These are phyloP conservation scores for Solanum pinnatisectum DNA, from an alignment of 257 asterid species.

Conservation along the genomic window DNA sequence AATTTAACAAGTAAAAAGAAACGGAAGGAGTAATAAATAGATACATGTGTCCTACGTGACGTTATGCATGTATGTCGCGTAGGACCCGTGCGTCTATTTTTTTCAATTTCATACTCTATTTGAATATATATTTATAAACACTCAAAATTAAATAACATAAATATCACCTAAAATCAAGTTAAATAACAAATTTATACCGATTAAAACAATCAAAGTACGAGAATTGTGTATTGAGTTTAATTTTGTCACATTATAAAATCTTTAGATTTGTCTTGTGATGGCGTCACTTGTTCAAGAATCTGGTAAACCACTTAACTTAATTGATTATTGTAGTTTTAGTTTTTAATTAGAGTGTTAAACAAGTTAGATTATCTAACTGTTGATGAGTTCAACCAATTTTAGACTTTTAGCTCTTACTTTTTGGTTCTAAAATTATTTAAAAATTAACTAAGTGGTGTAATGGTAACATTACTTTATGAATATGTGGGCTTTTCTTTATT, in stretches of 20 bases:
- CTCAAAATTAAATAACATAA: too few species aligned
- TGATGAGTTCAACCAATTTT: neutral
- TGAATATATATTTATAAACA: too few species aligned
- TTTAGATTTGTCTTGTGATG: neutral
- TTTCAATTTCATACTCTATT: neutral
- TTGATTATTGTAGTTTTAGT: neutral
- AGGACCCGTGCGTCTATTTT: neutral
- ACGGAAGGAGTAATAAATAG: too few species aligned
- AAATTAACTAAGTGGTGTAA: neutral
- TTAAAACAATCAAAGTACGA: neutral
- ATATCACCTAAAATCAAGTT: too few species aligned
- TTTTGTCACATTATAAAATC: neutral
- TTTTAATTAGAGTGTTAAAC: neutral
- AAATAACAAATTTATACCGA: neutral
- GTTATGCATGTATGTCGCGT: neutral
- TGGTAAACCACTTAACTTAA: neutral
- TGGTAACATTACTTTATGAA: neutral
- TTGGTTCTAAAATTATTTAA: neutral
- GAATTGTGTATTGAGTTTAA: neutral
- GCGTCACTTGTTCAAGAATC: neutral
- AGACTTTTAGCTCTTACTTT: neutral
- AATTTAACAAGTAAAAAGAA: neutral
- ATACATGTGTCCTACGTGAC: fast-evolving
- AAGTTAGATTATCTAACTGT: neutral
- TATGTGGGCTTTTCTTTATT: neutral